phyloP scores from a whole-genome alignment of 495 filamentous ascomycete genomes.

The Peziza echinospora region DNA sequence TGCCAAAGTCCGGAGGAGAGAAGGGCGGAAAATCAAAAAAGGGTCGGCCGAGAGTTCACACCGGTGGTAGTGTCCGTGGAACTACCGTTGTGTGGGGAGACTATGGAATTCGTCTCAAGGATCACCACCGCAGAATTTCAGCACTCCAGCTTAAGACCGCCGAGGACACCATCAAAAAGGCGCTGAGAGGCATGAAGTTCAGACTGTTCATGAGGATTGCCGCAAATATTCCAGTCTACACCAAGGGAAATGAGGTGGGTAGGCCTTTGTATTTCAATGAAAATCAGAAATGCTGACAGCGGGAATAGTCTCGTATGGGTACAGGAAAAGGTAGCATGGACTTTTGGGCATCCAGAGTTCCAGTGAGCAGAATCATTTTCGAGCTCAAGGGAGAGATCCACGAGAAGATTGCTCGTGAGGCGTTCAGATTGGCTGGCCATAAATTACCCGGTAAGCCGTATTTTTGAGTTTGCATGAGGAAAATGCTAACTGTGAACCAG shows the following conservation, averaged over 20 bases:
- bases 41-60: slow-evolving; percentile 68
- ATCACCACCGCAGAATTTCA: slow-evolving; percentile 78
- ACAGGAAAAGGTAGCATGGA: slow-evolving; percentile 97
- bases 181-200: slow-evolving; percentile 80
- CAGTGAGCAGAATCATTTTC: slow-evolving; percentile 72
- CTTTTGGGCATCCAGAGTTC: slow-evolving; percentile 76
- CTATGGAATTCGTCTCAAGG: slow-evolving; percentile 79
- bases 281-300: not conserved
- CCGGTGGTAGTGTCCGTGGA: slow-evolving; percentile 72
- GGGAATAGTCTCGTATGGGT: slow-evolving; percentile 72
- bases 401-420: slow-evolving; percentile 85
- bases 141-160: slow-evolving; percentile 70
- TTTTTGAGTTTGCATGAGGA: slow-evolving; percentile 22
- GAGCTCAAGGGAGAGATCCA: slow-evolving; percentile 81
- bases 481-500: slow-evolving; percentile 30
- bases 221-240: slow-evolving; percentile 86
- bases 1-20: slow-evolving; percentile 13
- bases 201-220: slow-evolving; percentile 72
- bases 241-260: slow-evolving; percentile 71
- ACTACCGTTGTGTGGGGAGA: slow-evolving; percentile 95
- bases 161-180: slow-evolving; percentile 74
- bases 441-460: slow-evolving; percentile 95
- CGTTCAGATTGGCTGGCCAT: slow-evolving; percentile 79
- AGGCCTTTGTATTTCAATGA: not conserved
- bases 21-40: slow-evolving; percentile 53